Conservation (phyloP, 495 filamentous ascomycete genomes). For the Hypoxylon fuscum region DNA sequence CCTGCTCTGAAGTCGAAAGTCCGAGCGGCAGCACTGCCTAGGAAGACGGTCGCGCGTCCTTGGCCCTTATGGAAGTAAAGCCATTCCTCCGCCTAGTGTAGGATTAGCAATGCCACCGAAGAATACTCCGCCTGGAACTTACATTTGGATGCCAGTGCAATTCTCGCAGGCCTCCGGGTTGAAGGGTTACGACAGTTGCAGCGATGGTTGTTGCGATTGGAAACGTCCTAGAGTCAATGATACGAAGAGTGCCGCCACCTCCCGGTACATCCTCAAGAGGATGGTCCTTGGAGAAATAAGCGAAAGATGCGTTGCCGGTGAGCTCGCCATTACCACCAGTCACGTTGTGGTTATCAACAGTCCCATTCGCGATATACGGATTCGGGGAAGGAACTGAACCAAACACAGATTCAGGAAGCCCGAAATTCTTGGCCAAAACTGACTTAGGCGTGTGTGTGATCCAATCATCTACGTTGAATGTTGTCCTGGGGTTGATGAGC, state of each 20-base stretch:
- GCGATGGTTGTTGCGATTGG: constrained; percentile 68
- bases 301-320: constrained; percentile 64
- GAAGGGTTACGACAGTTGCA: constrained; percentile 65
- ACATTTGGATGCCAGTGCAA: constrained; percentile 77
- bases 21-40: constrained; percentile 63
- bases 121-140: constrained; percentile 24
- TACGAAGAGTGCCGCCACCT: constrained; percentile 65
- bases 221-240: constrained; percentile 71
- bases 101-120: constrained; percentile 17
- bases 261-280: constrained; percentile 63
- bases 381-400: constrained; percentile 63
- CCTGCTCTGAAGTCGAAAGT: constrained; percentile 72
- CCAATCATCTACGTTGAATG: constrained; percentile 73
- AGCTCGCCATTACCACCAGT: constrained; percentile 59
- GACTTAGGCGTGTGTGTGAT: constrained; percentile 67
- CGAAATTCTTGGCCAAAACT: constrained; percentile 73
- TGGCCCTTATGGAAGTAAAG: constrained; percentile 69
- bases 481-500: constrained; percentile 52
- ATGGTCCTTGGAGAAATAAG: constrained; percentile 63
- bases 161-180: constrained; percentile 68
- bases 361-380: constrained; percentile 69
- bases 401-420: constrained; percentile 64
- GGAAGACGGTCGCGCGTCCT: constrained; percentile 68
- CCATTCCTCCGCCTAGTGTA: constrained; percentile 67
- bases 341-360: constrained; percentile 56